Base-by-base conservation (phyloP, 352 stramenopile species). In the Globisporangium iwayamae region DNA sequence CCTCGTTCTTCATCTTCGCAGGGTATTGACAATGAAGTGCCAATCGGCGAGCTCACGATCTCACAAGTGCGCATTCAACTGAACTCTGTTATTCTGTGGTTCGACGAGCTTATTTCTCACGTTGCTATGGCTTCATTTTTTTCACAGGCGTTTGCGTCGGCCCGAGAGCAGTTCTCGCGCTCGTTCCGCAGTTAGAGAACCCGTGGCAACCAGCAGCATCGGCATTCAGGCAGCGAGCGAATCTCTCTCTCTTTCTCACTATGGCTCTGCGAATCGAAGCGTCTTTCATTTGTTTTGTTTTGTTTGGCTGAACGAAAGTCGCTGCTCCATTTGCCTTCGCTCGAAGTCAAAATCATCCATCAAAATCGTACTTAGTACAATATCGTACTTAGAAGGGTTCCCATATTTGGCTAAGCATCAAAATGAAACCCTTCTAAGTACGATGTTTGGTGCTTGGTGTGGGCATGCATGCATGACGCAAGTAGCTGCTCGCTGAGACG, bases 11-110 rank as follows among this genome's bases (percentile, higher is more conserved):
- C 25, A 28, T 28, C 25, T 72, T 5, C 36, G 9, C 62, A 96
- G 85, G 87, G 85, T 59, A 93, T 92, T 63, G 85, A 96, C 72
- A 91, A 92, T 65, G 87, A 96, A 70, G 85, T 94, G 3, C 85
- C 85, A 2, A 88, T 94, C 65, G 86, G 76, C 66, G 87, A 96
- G 66, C 83, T 96, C 63, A 91, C 84, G 50, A 93, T 96, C 65
- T 91, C 83, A 67, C 86, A 95, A 75, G 83, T 90, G 14, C 9
- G 65, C 48, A 50, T 18, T 28, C 18, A 22, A 38, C 57, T 3
- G 6, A 32, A 34, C 3, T 38, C 10, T 54, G 18, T 20, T 36
- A 6, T 56, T 50, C 0, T 46, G 22, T 6, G 14, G 20, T 56
- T 39, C 11, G 4, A 10, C n/a, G 28, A 53, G 4, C 47, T 34